A percentile compares a stretch with the other conserved stretches of the same genome.
These are phyloP conservation scores for Cladosporium austrohemisphaericum DNA, from an alignment of 2,329 filamentous ascomycete genomes.

Conservation along the genomic window DNA sequence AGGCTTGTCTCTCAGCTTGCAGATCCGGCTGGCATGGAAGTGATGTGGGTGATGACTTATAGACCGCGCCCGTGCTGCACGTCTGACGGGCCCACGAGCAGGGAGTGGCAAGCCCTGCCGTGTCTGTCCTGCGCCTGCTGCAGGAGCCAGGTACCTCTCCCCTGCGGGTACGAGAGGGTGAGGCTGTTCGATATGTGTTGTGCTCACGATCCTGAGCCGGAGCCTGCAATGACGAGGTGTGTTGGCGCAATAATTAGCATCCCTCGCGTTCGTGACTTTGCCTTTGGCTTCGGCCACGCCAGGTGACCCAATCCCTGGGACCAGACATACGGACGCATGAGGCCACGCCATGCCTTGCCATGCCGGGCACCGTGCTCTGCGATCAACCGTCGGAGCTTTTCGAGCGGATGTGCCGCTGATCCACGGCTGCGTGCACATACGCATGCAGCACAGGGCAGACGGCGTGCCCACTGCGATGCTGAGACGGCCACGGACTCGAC, in stretches of 20 bases:
- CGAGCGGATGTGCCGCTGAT: conserved; percentile 10
- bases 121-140: neutral
- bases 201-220: too few relatives aligned
- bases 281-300: too few relatives aligned
- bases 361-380: conserved; percentile 8
- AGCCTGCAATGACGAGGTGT: too few relatives aligned
- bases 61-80: conserved; percentile 22
- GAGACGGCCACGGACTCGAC: conserved; percentile 6
- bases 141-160: too few relatives aligned
- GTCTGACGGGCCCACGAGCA: conserved; percentile 23
- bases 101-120: conserved; percentile 17
- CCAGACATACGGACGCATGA: neutral
- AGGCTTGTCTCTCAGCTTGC: conserved; percentile 22
- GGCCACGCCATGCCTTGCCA: conserved; percentile 11
- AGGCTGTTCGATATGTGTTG: too few relatives aligned
- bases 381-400: conserved; percentile 15
- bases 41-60: conserved; percentile 20
- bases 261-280: neutral
- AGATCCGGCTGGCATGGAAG: conserved; percentile 18
- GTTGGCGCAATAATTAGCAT: neutral
- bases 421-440: conserved; percentile 8
- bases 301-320: conserved; percentile 8
- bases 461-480: conserved; percentile 3
- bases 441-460: conserved; percentile 15
- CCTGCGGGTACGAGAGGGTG: too few relatives aligned